These are phyloP conservation scores for Zygoascus tannicola DNA, from an alignment of 805 yeast genomes.

Conservation along the genomic window DNA sequence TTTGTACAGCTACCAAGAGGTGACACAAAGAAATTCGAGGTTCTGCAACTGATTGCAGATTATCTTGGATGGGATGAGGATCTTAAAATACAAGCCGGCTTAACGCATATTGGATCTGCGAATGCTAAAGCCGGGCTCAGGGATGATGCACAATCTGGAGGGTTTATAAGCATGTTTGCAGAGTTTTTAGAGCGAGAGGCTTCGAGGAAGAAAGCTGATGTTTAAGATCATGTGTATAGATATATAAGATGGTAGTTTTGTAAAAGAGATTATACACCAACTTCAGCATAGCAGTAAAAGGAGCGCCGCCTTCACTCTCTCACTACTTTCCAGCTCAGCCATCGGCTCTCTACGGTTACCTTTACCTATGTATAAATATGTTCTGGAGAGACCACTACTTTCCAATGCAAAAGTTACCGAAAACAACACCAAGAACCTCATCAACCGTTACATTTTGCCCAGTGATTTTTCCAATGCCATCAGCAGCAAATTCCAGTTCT, in stretches of 20 bases:
- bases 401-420: conserved; percentile 89
- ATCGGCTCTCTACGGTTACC: too few relatives aligned
- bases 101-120: conserved; percentile 15
- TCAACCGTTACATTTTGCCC: conserved; percentile 85
- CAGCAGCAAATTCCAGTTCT: conserved; percentile 59
- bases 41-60: conserved; percentile 71
- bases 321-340: too few relatives aligned
- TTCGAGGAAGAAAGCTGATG: conserved; percentile 3
- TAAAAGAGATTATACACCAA: too few relatives aligned
- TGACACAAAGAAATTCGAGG: conserved; percentile 91
- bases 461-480: conserved; percentile 86
- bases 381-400: conserved; percentile 38
- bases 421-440: conserved; percentile 83
- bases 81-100: conserved; percentile 27
- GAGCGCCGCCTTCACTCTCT: too few relatives aligned
- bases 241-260: too few relatives aligned
- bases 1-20: conserved; percentile 84
- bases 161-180: conserved; percentile 32
- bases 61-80: conserved; percentile 82
- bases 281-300: too few relatives aligned
- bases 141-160: conserved; percentile 16
- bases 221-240: too few relatives aligned
- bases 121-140: conserved; percentile 1
- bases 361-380: too few relatives aligned
- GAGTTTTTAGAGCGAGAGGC: conserved; percentile 28